A percentile compares a stretch with the other conserved stretches of the same genome.
These are phyloP conservation scores for Hypomyces rosellus DNA, from an alignment of 2,329 filamentous ascomycete species.

Conservation along the genomic window DNA sequence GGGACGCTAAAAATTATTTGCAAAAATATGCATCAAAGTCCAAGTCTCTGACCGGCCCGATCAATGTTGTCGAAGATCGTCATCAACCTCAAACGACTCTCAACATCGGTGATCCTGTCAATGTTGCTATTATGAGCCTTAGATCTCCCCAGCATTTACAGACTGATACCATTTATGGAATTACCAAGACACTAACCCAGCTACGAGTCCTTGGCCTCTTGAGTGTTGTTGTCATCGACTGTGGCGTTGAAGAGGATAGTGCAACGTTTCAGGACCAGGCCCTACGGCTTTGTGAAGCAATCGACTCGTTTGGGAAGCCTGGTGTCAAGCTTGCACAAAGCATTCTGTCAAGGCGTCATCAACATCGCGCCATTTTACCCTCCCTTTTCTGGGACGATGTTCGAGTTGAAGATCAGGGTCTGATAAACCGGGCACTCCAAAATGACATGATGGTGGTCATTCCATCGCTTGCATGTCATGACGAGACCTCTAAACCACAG, in stretches of 20 bases:
- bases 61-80: slow-evolving; percentile 32
- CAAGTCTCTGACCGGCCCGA: slow-evolving; percentile 19
- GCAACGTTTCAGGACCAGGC: slow-evolving; percentile 55
- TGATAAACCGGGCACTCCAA: slow-evolving; percentile 26
- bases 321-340: slow-evolving; percentile 62
- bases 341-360: slow-evolving; percentile 17
- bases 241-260: slow-evolving; percentile 38
- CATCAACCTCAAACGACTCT: slow-evolving; percentile 10
- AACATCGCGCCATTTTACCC: slow-evolving; percentile 1
- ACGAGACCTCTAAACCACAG: slow-evolving; percentile 32
- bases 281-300: slow-evolving; percentile 65
- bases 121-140: slow-evolving; percentile 83
- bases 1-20: slow-evolving; percentile 87
- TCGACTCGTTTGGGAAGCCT: slow-evolving; percentile 62
- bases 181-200: slow-evolving; percentile 79
- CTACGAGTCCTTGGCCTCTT: slow-evolving; percentile 74
- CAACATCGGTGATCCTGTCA: slow-evolving; percentile 22
- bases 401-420: slow-evolving; percentile 25
- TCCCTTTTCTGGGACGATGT: slow-evolving; percentile 21
- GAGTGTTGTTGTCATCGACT: slow-evolving; percentile 79
- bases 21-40: slow-evolving; percentile 59
- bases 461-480: slow-evolving; percentile 35
- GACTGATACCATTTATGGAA: slow-evolving; percentile 61
- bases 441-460: slow-evolving; percentile 33
- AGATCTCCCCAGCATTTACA: slow-evolving; percentile 65